Evolutionary conservation across 2,329 filamentous ascomycete genomes (phyloP), one percentile per base, ranked within the genome.

Genomic region (Akanthomyces uredinophilus): DNA sequence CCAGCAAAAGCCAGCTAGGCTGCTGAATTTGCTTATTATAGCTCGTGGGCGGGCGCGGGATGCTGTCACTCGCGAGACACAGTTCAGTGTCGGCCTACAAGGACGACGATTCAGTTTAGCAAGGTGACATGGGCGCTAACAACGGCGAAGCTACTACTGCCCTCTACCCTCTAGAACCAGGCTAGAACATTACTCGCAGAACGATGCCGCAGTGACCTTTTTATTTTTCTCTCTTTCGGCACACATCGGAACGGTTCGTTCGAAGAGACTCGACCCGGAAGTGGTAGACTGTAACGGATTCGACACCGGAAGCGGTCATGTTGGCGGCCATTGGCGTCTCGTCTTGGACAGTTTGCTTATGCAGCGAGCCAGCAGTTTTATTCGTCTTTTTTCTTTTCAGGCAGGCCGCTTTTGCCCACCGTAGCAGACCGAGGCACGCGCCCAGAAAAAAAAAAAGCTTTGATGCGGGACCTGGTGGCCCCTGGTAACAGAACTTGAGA

Each of bases 401-500:
- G 35, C 13, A 50, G 16, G 4, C 24, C 27, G 24, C 54, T 41
- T 37, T 27, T 52, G 14, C 7, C 51, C 32, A 24, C 35, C 11
- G 32, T 39, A 16, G 14, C 41, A 46, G 27, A 49, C 41, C 27
- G 43, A 55, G 29, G 55, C 44, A 49, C 43, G 14, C 55, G 39
- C 29, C 8, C 43, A 5, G 29, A 58, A 44, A 41, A 58, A 44
- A 52, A 49, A 22, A 46, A 35, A 24, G 13, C 35, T 29, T 44
- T 29, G 57, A 18, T 37, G 49, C 43, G 41, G 50, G 52, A 63
- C 43, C 49, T 37, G 7, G 41, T 24, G 22, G 46, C 58, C 47
- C 59, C 51, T 54, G 59, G 59, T 64, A 57, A 60, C 63, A 44
- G 56, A 64, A 65, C 64, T 69, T 68, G 68, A 70, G 69, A 70